phyloP scores from a whole-genome alignment of 306 rosid species.

The Ceratonia siliqua region DNA sequence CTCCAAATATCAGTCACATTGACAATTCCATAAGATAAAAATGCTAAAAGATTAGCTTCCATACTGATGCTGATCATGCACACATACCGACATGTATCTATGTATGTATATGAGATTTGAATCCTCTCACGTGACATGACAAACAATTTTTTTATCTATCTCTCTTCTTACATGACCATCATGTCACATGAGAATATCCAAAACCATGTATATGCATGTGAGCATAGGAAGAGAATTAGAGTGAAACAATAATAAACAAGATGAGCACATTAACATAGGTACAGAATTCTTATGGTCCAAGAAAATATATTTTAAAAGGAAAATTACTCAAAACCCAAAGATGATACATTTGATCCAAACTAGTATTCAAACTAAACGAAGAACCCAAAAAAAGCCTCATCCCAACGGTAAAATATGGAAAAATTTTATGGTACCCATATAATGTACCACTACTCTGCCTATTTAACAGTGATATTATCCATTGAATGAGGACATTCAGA shows the following conservation, averaged over 20 bases:
- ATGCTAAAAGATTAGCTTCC: slow-evolving; percentile 4
- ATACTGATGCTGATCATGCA: neutral
- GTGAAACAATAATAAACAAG: slow-evolving; percentile 6
- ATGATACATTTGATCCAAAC: neutral
- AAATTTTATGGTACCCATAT: neutral
- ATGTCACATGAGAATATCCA: no score
- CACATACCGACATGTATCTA: neutral
- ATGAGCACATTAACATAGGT: neutral
- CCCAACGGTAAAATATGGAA: neutral
- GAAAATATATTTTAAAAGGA: neutral
- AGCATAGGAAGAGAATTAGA: slow-evolving; percentile 1
- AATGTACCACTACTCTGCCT: no score
- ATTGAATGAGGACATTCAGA: neutral
- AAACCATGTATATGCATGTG: neutral
- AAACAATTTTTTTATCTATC: no score
- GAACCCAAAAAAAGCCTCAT: neutral
- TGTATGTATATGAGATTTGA: no score
- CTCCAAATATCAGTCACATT: slow-evolving; percentile 3
- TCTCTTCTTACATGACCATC: no score
- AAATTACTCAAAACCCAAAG: neutral
- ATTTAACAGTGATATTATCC: no score
- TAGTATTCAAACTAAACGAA: neutral
- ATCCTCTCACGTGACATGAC: no score
- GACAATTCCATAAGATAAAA: slow-evolving; percentile 9
- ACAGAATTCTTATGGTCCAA: neutral